Conservation (phyloP, 768 basidiomycete species). For the Boletellus sp. region DNA sequence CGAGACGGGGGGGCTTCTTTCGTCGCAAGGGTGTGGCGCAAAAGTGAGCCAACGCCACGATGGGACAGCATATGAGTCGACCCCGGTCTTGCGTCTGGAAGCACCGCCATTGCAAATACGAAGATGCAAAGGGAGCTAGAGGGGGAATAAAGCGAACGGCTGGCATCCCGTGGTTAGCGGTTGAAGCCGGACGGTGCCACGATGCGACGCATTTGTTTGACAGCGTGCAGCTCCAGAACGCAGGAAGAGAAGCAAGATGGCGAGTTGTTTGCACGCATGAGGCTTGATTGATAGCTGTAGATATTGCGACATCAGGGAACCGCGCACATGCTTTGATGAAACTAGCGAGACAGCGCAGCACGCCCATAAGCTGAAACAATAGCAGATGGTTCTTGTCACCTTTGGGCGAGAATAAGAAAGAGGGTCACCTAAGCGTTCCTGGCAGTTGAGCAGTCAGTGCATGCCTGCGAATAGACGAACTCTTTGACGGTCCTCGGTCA, state of each 20-base stretch:
- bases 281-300: neutral
- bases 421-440: no score
- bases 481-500: no score
- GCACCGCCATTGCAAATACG: neutral
- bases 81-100: neutral
- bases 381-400: neutral
- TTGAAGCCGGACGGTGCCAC: neutral
- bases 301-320: no score
- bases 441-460: no score
- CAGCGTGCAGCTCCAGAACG: neutral
- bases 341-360: neutral
- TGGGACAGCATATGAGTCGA: neutral
- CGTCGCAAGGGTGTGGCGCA: neutral
- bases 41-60: neutral
- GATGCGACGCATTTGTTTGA: neutral
- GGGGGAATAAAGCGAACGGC: neutral
- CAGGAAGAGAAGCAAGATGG: neutral
- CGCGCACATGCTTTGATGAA: neutral
- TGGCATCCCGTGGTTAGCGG: neutral
- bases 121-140: neutral
- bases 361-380: neutral
- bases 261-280: neutral
- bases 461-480: no score
- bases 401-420: neutral
- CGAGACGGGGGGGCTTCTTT: no score